Conservation (phyloP, 768 basidiomycete genomes). For the Psilocybe tampanensis region DNA sequence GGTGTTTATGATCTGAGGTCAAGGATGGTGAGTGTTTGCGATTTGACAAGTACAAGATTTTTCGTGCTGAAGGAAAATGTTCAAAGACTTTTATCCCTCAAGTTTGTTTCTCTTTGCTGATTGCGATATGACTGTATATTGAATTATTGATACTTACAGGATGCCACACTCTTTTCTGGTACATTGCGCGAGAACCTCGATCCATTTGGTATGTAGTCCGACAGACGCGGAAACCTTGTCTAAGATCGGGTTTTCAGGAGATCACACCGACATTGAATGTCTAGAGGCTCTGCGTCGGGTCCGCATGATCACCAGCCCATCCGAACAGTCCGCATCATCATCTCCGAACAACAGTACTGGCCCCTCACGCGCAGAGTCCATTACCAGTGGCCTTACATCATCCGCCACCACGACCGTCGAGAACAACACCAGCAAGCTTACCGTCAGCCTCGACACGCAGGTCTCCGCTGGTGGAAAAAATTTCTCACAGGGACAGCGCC, state of each 20-base stretch:
- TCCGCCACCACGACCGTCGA: conserved; percentile 59
- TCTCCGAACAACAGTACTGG: conserved; percentile 49
- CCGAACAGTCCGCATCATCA: conserved; percentile 48
- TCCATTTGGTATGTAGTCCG: conserved; percentile 59
- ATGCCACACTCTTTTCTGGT: conserved; percentile 80
- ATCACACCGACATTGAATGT: conserved; percentile 80
- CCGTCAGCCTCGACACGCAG: conserved; percentile 71
- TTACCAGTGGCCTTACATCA: conserved; percentile 40
- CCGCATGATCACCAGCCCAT: conserved; percentile 64
- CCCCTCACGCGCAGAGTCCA: conserved; percentile 44
- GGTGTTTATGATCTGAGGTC: conserved; percentile 85
- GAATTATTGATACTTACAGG: conserved; percentile 31
- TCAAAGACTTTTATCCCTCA: conserved; percentile 77
- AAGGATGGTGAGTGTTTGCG: conserved; percentile 51
- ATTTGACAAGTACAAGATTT: neutral
- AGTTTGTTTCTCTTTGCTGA: conserved; percentile 56
- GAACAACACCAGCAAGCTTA: conserved; percentile 36
- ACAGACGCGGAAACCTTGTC: neutral
- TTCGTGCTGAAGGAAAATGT: neutral
- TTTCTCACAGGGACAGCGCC: conserved; percentile 92
- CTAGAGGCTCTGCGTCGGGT: conserved; percentile 82
- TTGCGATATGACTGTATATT: conserved; percentile 9
- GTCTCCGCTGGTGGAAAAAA: conserved; percentile 88
- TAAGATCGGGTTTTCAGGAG: conserved; percentile 40
- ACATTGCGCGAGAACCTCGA: conserved; percentile 81